These are phyloP conservation scores for Calonectria henricotiae DNA, from an alignment of 2,329 filamentous ascomycete species.

Conservation along the genomic window DNA sequence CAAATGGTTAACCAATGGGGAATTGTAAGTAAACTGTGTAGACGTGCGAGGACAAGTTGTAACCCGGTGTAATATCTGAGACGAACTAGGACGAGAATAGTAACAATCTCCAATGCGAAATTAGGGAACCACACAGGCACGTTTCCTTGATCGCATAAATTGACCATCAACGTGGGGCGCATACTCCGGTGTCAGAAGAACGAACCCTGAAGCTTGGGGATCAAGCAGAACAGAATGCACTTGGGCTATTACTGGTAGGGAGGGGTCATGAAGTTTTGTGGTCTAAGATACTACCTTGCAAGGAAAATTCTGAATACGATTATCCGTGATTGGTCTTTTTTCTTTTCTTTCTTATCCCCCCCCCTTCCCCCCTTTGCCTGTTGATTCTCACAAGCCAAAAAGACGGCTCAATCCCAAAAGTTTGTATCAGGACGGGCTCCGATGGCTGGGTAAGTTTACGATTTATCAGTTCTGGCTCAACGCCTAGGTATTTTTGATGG, in stretches of 20 bases:
- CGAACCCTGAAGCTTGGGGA: neutral
- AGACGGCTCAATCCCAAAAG: neutral
- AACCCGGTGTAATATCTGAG: neutral
- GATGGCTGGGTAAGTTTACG: slow-evolving; percentile 13
- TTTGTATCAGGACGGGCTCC: neutral
- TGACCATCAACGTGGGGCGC: neutral
- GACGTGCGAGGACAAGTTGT: neutral
- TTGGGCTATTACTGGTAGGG: neutral
- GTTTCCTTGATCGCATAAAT: neutral
- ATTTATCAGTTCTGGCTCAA: slow-evolving; percentile 1
- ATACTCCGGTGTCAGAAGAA: too few species aligned
- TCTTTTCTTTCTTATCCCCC: neutral
- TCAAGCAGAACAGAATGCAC: neutral
- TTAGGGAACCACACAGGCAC: neutral
- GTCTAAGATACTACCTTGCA: neutral
- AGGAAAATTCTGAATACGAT: too few species aligned
- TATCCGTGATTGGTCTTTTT: too few species aligned
- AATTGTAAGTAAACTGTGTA: neutral
- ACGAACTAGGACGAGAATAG: slow-evolving; percentile 1
- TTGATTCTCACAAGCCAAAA: too few species aligned
- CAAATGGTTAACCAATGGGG: neutral
- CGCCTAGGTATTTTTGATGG: too few species aligned
- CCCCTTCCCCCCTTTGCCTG: too few species aligned
- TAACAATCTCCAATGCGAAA: neutral
- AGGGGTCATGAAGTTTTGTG: too few species aligned